Evolutionary conservation across 257 asterid species (phyloP).

Genomic region (Lantana camara): DNA sequence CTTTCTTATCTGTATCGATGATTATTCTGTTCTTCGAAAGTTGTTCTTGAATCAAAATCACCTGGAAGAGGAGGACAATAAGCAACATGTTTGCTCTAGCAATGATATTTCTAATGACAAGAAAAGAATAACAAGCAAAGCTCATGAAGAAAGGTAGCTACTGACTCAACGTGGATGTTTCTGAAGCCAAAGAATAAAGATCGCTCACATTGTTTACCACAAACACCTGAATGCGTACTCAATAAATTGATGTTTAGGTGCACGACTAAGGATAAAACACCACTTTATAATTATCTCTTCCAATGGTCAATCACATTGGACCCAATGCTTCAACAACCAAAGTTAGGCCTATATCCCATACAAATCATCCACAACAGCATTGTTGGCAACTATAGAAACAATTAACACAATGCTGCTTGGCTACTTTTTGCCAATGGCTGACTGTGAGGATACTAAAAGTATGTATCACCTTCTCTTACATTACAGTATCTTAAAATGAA

Average conservation of each 20-base stretch:
- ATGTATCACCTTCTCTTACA: neutral
- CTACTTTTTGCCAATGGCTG: neutral
- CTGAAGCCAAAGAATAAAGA: neutral
- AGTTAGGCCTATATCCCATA: neutral
- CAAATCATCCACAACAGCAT: neutral
- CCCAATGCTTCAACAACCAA: neutral
- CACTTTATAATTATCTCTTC: neutral
- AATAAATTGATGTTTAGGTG: constrained; percentile 8
- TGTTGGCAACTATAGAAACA: constrained; percentile 3
- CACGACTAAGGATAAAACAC: neutral
- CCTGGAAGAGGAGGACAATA: constrained; percentile 49
- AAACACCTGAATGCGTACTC: neutral
- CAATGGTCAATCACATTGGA: constrained; percentile 3
- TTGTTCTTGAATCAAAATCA: constrained; percentile 93
- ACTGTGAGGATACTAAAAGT: neutral
- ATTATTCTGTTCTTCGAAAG: constrained; percentile 96
- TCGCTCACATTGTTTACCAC: neutral
- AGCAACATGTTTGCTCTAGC: constrained; percentile 13
- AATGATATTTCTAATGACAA: neutral
- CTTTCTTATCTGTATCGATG: constrained; percentile 85
- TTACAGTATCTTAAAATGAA: neutral
- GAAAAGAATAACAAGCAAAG: neutral
- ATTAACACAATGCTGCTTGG: neutral
- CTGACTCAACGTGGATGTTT: neutral
- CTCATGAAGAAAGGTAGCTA: neutral